Conservation (phyloP, 1,284 basidiomycete genomes). For the Apiotrichum veenhuisii region DNA sequence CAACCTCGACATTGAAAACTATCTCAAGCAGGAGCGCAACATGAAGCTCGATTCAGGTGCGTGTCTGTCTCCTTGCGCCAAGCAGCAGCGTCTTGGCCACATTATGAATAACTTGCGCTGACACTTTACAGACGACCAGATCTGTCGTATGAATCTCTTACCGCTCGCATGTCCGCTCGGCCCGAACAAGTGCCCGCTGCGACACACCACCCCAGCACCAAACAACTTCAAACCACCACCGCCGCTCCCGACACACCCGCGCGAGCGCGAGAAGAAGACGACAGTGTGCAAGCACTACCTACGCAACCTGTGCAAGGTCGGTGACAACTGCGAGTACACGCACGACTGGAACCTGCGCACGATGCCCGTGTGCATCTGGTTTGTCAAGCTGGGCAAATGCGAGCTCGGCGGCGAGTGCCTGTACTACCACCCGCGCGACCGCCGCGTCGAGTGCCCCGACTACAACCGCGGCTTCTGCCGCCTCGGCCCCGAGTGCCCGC, state of each 20-base stretch:
- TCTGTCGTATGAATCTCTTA: conserved; percentile 76
- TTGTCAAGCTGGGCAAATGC: conserved; percentile 96
- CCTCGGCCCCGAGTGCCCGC: conserved; percentile 79
- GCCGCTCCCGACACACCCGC: conserved; percentile 67
- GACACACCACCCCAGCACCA: conserved; percentile 79
- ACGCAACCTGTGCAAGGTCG: conserved; percentile 96
- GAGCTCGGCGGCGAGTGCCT: conserved; percentile 97
- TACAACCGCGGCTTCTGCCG: conserved; percentile 95
- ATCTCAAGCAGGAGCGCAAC: conserved; percentile 76
- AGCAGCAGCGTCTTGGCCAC: background rate
- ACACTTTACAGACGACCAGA: conserved; percentile 68
- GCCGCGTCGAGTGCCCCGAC: conserved; percentile 88
- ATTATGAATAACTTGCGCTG: conserved; percentile 9
- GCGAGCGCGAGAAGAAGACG: conserved; percentile 76
- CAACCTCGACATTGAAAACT: conserved; percentile 77
- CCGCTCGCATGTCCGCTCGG: conserved; percentile 82
- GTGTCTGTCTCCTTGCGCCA: too few relatives aligned
- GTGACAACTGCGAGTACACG: conserved; percentile 95
- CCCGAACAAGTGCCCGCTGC: conserved; percentile 76
- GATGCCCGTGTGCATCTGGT: conserved; percentile 99
- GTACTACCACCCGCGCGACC: conserved; percentile 87
- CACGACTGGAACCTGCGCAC: conserved; percentile 97
- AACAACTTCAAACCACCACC: conserved; percentile 84
- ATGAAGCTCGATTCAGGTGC: conserved; percentile 89
- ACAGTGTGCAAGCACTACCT: conserved; percentile 99